phyloP scores from a whole-genome alignment of 331 rosid genomes.

The Malus hybrid region DNA sequence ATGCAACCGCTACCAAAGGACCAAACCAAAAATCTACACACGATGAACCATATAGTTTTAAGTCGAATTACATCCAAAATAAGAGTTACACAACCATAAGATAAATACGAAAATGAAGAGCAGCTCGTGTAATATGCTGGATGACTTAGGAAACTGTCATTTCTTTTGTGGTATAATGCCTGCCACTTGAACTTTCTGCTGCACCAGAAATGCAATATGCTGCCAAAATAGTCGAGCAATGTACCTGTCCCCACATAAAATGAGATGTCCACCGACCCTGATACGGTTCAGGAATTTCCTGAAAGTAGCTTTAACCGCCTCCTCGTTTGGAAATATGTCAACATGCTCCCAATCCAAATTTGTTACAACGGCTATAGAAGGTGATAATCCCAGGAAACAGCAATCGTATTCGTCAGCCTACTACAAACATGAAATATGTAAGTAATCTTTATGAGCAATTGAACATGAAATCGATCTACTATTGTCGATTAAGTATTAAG shows the following conservation, averaged over 20 bases:
- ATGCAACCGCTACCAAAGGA: neutral
- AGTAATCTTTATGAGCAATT: neutral
- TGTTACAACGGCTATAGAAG: slow-evolving; percentile 17
- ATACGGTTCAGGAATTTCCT: slow-evolving; percentile 18
- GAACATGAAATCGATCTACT: neutral
- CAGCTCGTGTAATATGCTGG: neutral
- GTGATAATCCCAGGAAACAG: slow-evolving; percentile 19
- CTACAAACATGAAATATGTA: neutral
- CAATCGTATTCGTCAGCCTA: slow-evolving; percentile 34
- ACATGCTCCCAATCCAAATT: slow-evolving; percentile 32
- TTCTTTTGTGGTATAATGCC: neutral
- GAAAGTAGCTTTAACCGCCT: slow-evolving; percentile 18
- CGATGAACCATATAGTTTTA: neutral
- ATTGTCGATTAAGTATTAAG: neutral
- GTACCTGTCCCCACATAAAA: slow-evolving; percentile 30
- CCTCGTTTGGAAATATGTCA: slow-evolving; percentile 22
- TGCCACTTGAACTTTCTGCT: neutral
- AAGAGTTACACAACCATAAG: neutral
- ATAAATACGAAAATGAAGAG: neutral
- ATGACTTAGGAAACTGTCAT: neutral
- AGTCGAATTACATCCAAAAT: neutral
- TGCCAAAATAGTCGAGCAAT: neutral
- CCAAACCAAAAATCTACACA: neutral
- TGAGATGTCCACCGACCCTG: slow-evolving; percentile 18
- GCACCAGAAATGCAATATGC: neutral